Conservation (phyloP, 805 yeast genomes). For the Wickerhamiella azyma region DNA sequence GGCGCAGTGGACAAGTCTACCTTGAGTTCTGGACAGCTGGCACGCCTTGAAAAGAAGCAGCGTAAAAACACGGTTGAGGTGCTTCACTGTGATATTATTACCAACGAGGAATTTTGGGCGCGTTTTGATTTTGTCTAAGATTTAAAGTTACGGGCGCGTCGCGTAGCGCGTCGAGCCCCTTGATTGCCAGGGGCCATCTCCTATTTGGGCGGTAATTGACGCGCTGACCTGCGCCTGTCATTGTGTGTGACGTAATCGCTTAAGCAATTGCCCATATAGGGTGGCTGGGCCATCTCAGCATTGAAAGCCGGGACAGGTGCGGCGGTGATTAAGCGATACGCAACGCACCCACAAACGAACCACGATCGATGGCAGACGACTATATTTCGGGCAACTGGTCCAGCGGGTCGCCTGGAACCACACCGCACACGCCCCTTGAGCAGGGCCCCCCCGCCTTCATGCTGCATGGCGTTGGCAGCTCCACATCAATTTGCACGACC, state of each 20-base stretch:
- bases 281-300: neutral
- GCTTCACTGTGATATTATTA: conserved; percentile 43
- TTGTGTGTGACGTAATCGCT: neutral
- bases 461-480: conserved; percentile 21
- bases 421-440: conserved; percentile 19
- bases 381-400: conserved; percentile 1
- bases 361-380: neutral
- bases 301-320: neutral
- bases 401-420: conserved; percentile 10
- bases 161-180: neutral
- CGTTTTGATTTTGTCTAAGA: neutral
- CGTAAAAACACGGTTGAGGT: conserved; percentile 34
- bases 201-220: too few relatives aligned
- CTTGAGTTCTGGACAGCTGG: conserved; percentile 34
- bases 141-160: neutral
- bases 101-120: conserved; percentile 51
- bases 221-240: neutral
- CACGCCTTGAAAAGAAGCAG: conserved; percentile 35
- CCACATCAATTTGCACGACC: conserved; percentile 19
- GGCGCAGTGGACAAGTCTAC: conserved; percentile 13
- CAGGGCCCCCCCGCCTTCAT: conserved; percentile 14
- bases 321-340: neutral
- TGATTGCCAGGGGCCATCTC: too few relatives aligned
- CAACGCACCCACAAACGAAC: neutral
- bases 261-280: neutral